These are phyloP conservation scores for Diplosphaera chodatii DNA, from an alignment of 139 green algal genomes.

Conservation along the genomic window DNA sequence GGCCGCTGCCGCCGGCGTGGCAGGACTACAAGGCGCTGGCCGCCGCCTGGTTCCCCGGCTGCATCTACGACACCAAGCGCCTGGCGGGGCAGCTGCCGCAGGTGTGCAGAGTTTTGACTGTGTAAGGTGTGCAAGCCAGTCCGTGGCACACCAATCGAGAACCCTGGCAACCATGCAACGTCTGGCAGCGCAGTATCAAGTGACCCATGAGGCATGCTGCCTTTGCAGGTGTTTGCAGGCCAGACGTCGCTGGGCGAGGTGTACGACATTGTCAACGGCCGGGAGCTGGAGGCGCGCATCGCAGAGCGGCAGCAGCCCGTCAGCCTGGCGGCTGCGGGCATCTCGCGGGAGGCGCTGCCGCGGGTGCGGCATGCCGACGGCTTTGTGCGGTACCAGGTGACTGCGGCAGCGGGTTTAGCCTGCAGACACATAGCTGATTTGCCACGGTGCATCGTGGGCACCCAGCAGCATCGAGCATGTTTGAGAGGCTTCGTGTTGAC, in stretches of 20 bases:
- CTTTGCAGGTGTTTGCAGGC: slow-evolving; percentile 5
- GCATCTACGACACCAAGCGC: slow-evolving; percentile 68
- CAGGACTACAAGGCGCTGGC: slow-evolving; percentile 44
- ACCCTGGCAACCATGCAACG: no score
- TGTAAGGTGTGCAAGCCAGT: no score
- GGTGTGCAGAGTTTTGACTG: no score
- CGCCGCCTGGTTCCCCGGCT: slow-evolving; percentile 52
- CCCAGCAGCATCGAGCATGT: no score
- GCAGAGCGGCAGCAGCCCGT: neutral
- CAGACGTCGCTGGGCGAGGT: slow-evolving; percentile 22
- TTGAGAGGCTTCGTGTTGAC: no score
- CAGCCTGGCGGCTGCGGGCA: neutral
- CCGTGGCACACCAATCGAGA: no score
- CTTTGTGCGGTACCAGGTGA: slow-evolving; percentile 30
- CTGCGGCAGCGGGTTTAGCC: no score
- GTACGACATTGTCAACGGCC: neutral
- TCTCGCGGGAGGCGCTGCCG: neutral
- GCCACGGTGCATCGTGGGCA: no score
- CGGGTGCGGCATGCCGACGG: slow-evolving; percentile 13
- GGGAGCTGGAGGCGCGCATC: neutral
- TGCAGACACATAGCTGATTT: no score
- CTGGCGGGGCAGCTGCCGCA: slow-evolving; percentile 29
- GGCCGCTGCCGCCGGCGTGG: slow-evolving; percentile 47
- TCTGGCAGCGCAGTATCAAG: no score
- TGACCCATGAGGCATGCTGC: no score